Evolutionary conservation across 2,329 filamentous ascomycete species (phyloP), one percentile per base, ranked within the genome.

Genomic region (Colletotrichum neosansevieriae): DNA sequence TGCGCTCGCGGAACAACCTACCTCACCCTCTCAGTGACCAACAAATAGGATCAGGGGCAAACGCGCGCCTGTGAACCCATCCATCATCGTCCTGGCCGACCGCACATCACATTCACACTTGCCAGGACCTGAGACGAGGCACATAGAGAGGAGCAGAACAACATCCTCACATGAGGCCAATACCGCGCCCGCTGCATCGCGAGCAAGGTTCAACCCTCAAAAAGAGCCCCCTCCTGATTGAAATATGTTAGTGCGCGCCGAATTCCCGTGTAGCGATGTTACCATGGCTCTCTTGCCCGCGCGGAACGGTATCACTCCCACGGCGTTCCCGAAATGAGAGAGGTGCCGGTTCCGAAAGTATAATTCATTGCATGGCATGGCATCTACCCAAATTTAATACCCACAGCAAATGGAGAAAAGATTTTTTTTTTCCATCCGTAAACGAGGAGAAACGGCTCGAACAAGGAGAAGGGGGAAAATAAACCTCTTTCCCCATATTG

Each of bases 311-410:
- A 34, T 36, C 17, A 13, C 42, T 36, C 44, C 57, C 57, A 57
- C 21, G 32, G 53, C 19, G 34, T 42, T 50, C 57, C 57, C 57
- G 57, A 59, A 44, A 59, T 59, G 57, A 59, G 49, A 50, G 32
- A 50, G 19, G 19, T 29, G 53, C 19, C 53, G 17, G 13, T 29
- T 42, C 57, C 57, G 57, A 59, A 59, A 59, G 44, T 50, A 59
- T 59, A 59, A 59, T 50, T 40, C 44, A 59, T 59, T 50, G 57
- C 44, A 21, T 59, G 38, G 57, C 57, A 44, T 24, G 7, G 24
- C 19, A 59, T 36, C 32, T 49, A 34, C 17, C 19, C 24, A 24
- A 5, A 36, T 47, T 19, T 12, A 29, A 21, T 17, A 29, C 7
- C 4, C 21, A 29, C 3, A 34, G 15, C 15, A 17, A 24, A 47